Evolutionary conservation across 208 protist species (phyloP), one percentile per base, ranked within the genome.

Genomic region (Trypanosoma vivax): DNA sequence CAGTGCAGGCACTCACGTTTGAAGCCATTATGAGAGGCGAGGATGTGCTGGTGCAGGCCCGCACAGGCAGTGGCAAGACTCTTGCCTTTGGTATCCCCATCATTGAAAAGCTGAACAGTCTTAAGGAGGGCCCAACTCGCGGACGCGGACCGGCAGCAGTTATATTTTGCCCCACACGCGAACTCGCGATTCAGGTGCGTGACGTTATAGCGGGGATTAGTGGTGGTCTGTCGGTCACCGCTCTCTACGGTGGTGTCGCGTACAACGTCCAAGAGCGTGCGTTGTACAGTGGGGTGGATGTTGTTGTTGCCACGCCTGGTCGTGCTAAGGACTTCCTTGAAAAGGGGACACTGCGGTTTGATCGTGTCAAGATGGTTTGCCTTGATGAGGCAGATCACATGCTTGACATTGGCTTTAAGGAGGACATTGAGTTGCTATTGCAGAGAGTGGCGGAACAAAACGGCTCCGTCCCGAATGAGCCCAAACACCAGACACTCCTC

Each of bases 331-430:
- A 99, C 50, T 96, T 99, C 52, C 88, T 99, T 50, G 92, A 98
- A 58, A 91, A 99, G 73, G 97, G 93, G 3, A 92, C 76, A 21
- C 54, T 81, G 9, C 91, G 91, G 68, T 88, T 99, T 60, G 79
- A 88, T 45, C 77, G 76, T 40, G 67, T 95, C 9, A 74, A 78
- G 45, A 89, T 98, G 43, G 86, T 97, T 28, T 96, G 98, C 42
- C 80, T 99, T 1, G 98, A 99, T 75, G 98, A 99, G 77, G 98
- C 98, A 5, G 98, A 99, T 66, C 78, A 96, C 46, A 97, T 99
- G 73, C 79, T 99, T 11, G 97, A 99, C 70, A 92, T 98, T 63
- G 98, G 98, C 33, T 99, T 99, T 60, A 82, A 84, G 50, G 83
- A 97, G 35, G 88, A 94, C 38, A 75, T 99, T 52, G 94, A 99